Percentiles rank a stretch among this genome's conserved stretches.
Conservation (phyloP, 2,329 filamentous ascomycete genomes). For the Didymosphaeria variabile region DNA sequence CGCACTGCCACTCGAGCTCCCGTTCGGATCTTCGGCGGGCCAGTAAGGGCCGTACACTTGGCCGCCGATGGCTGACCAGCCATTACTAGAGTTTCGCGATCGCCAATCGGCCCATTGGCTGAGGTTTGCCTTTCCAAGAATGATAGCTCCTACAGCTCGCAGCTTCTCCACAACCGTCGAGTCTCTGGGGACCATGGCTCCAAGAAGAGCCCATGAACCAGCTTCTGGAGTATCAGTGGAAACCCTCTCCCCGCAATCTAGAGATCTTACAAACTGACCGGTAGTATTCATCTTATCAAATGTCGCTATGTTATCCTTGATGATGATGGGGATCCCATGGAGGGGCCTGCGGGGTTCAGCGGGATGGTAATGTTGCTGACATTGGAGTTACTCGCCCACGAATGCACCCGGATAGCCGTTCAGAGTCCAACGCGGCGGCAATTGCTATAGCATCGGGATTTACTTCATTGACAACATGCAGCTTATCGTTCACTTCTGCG, state of each 20-base stretch:
- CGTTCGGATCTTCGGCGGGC: slow-evolving; percentile 71
- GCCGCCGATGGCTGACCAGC: slow-evolving; percentile 43
- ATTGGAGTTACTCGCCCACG: too few species aligned
- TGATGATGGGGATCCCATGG: slow-evolving; percentile 78
- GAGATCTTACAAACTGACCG: too few species aligned
- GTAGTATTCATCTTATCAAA: slow-evolving; percentile 78
- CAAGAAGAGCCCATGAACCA: slow-evolving; percentile 72
- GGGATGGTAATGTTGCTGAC: too few species aligned
- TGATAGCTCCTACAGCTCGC: slow-evolving; percentile 70
- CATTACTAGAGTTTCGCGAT: slow-evolving; percentile 46
- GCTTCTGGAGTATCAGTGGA: too few species aligned
- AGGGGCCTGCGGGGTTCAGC: too few species aligned
- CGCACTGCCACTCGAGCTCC: slow-evolving; percentile 73
- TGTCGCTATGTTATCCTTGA: slow-evolving; percentile 69
- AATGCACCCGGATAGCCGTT: slow-evolving; percentile 64
- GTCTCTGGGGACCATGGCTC: slow-evolving; percentile 73
- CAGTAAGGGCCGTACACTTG: slow-evolving; percentile 66
- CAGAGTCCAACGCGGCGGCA: slow-evolving; percentile 67
- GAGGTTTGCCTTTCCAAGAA: slow-evolving; percentile 75
- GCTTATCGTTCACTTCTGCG: too few species aligned
- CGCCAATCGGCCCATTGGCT: slow-evolving; percentile 72
- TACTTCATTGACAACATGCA: too few species aligned
- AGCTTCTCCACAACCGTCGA: slow-evolving; percentile 69
- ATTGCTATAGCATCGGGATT: slow-evolving; percentile 69
- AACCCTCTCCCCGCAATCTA: too few species aligned